Evolutionary conservation across 2,329 filamentous ascomycete species (phyloP).

Genomic region (Seiridium unicorne): DNA sequence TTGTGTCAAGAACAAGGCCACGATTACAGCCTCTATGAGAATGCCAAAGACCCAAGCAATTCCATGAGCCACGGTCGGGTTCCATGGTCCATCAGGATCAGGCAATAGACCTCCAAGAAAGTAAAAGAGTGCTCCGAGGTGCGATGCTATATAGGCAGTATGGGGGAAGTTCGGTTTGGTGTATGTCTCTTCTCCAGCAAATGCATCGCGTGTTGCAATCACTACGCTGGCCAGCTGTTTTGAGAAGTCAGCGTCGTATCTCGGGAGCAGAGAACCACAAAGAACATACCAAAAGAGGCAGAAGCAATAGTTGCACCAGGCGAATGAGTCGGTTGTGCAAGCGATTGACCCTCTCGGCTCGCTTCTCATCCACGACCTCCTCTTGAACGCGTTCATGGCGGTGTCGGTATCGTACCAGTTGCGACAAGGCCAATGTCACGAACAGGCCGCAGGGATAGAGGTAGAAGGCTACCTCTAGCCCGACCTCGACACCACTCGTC

Average conservation of each 20-base stretch:
- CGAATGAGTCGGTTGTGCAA: slow-evolving; percentile 33
- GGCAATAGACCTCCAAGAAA: slow-evolving; percentile 40
- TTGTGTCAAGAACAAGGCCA: slow-evolving; percentile 29
- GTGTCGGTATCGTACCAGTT: slow-evolving; percentile 34
- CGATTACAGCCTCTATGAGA: slow-evolving; percentile 34
- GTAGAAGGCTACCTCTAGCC: slow-evolving; percentile 38
- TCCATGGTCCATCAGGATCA: slow-evolving; percentile 43
- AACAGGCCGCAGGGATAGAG: slow-evolving; percentile 39
- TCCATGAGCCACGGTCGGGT: slow-evolving; percentile 33
- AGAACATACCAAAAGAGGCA: slow-evolving; percentile 23
- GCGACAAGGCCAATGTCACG: slow-evolving; percentile 30
- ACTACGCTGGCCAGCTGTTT: slow-evolving; percentile 30
- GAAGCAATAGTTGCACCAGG: slow-evolving; percentile 31
- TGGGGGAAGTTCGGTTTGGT: slow-evolving; percentile 30
- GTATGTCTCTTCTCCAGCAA: slow-evolving; percentile 18
- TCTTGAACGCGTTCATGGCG: slow-evolving; percentile 21
- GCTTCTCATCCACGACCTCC: slow-evolving; percentile 25
- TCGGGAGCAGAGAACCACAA: background rate
- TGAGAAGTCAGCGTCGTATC: background rate
- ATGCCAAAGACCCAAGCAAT: slow-evolving; percentile 34
- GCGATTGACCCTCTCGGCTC: slow-evolving; percentile 23
- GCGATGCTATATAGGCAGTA: slow-evolving; percentile 39
- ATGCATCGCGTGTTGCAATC: slow-evolving; percentile 28
- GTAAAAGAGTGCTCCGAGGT: slow-evolving; percentile 39
- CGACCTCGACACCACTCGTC: slow-evolving; percentile 33